Evolutionary conservation across 169 alveolate species (phyloP), one percentile per base, ranked within the genome.

Genomic region (Plasmodium blacklocki): DNA sequence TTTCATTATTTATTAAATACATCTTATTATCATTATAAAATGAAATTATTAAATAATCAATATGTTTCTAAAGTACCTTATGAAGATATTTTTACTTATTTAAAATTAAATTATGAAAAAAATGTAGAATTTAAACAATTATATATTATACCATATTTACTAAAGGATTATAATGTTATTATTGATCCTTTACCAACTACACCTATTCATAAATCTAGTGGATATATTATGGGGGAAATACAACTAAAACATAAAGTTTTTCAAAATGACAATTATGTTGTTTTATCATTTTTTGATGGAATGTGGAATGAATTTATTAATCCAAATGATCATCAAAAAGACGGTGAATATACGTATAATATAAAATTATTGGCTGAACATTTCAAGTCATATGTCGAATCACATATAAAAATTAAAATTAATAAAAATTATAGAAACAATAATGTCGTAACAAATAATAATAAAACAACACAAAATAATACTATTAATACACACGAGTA

Each of bases 161-260:
- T 83, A 23, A 70, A 72, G 14, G 91, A 83, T 29, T 83, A 83
- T 18, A 83, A 83, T 8, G 85, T 83, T n/a, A 83, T 83, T 50
- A 70, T 83, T 43, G 91, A 83, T 43, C 91, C 91, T 1, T 62
- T 83, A 49, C 91, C 91, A 1, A 54, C 75, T 1, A 70, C 86
- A 56, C 91, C 91, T 45, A 83, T 83, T 56, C 91, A 83, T 73
- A 83, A 73, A 70, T 83, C 70, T 2, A 83, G 80, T 83, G 91
- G 91, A 52, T 70, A 56, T 73, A 49, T 83, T 23, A 83, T 83
- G 91, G 91, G 91, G 5, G 91, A 83, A 83, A 83, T 83, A 39
- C 91, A 83, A 59, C 47, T 83, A 5, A 83, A 83, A 62, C 91
- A 83, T 62, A 83, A 83, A 63, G 91, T 83, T 11, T 83, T 83